phyloP scores from a whole-genome alignment of 441 rosid species.

The Corymbia calophylla region DNA sequence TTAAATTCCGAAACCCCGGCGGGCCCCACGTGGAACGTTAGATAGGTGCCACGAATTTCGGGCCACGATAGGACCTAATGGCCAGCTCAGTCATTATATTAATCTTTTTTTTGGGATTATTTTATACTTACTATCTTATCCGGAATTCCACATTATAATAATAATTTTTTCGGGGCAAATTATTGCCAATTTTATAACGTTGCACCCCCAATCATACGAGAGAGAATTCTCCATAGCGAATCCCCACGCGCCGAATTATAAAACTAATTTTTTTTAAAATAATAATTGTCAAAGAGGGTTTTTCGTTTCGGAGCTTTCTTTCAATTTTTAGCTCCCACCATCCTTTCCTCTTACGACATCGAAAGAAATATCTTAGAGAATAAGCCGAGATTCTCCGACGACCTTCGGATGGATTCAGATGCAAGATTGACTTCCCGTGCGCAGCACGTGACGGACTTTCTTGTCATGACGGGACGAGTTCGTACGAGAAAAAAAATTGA shows the following conservation, averaged over 20 bases:
- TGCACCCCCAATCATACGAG: background rate
- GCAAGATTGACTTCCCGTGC: background rate
- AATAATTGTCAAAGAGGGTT: too few relatives aligned
- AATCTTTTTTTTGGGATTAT: background rate
- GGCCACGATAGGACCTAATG: background rate
- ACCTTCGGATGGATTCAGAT: background rate
- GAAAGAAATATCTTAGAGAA: background rate
- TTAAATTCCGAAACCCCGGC: background rate
- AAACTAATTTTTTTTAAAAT: too few relatives aligned
- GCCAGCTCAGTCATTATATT: background rate
- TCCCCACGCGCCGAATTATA: background rate
- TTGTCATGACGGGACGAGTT: background rate
- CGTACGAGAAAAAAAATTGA: background rate
- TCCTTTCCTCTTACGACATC: background rate
- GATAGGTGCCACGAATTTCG: background rate
- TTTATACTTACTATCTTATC: background rate
- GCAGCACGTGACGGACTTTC: background rate
- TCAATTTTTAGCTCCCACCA: background rate
- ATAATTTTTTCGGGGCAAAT: background rate
- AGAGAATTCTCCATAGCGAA: background rate
- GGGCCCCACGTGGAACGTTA: background rate
- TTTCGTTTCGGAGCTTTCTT: background rate
- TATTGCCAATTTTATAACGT: background rate
- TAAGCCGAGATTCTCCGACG: background rate
- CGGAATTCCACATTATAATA: background rate